These are phyloP conservation scores for Remersonia thermophila DNA, from an alignment of 2,329 filamentous ascomycete genomes.

Conservation along the genomic window DNA sequence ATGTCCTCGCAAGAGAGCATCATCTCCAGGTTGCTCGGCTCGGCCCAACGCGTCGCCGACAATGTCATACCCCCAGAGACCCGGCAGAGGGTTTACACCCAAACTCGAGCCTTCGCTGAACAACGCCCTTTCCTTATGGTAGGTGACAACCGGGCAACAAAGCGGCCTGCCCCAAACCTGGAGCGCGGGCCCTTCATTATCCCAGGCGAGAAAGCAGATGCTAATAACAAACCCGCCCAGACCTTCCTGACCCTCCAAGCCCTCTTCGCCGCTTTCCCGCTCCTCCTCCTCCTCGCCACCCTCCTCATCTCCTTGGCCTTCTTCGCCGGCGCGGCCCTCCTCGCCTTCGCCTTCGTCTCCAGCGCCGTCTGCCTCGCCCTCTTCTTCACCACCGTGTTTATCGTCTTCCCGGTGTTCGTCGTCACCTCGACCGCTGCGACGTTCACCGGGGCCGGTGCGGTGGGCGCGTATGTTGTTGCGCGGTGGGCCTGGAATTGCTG, in stretches of 20 bases:
- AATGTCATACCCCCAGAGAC: slow-evolving; percentile 46
- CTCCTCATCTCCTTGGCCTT: slow-evolving; percentile 40
- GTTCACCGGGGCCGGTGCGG: slow-evolving; percentile 55
- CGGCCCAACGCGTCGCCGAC: slow-evolving; percentile 33
- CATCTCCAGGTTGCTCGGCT: slow-evolving; percentile 26
- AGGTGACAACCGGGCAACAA: too few species aligned
- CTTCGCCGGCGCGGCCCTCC: slow-evolving; percentile 38
- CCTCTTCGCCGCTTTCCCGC: slow-evolving; percentile 51
- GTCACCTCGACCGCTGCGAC: slow-evolving; percentile 50
- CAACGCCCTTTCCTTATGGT: slow-evolving; percentile 60
- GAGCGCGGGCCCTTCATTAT: too few species aligned
- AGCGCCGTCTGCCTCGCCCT: slow-evolving; percentile 53
- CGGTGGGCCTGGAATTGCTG: slow-evolving; percentile 33
- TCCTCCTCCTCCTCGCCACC: slow-evolving; percentile 47
- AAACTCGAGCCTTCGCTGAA: slow-evolving; percentile 42
- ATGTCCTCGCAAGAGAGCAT: slow-evolving; percentile 22
- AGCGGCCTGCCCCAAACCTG: too few species aligned
- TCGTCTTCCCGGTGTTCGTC: slow-evolving; percentile 58
- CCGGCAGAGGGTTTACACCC: slow-evolving; percentile 43
- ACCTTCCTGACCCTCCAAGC: slow-evolving; percentile 56
- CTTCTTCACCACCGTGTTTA: slow-evolving; percentile 52
- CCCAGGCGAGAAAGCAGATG: too few species aligned
- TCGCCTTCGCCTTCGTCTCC: slow-evolving; percentile 37
- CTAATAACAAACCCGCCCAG: too few species aligned
- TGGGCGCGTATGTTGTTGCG: slow-evolving; percentile 43